These are phyloP conservation scores for Fraxinus cuspidata DNA, from an alignment of 257 asterid genomes.

Conservation along the genomic window DNA sequence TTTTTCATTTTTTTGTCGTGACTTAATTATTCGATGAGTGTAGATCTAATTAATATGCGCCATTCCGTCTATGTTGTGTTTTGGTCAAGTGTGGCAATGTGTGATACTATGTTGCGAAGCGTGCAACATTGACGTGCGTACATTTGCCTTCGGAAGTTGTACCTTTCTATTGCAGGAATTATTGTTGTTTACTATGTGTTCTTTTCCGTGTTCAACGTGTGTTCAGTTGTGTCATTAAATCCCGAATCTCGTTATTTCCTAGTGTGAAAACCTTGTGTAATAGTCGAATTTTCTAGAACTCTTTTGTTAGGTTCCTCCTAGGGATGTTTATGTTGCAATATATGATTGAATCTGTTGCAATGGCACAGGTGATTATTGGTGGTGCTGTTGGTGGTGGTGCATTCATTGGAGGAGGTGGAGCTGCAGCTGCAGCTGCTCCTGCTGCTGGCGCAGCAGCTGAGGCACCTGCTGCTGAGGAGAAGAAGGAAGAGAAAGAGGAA, in stretches of 20 bases:
- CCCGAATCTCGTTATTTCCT: background rate
- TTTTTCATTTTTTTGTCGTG: background rate
- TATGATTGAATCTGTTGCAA: background rate
- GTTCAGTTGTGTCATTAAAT: background rate
- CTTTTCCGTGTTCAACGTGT: background rate
- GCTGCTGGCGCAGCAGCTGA: conserved; percentile 65
- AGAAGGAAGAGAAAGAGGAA: conserved; percentile 71
- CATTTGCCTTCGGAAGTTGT: background rate
- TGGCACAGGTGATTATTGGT: conserved; percentile 70
- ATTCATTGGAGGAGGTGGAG: conserved; percentile 50
- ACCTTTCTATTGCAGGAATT: background rate
- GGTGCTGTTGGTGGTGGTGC: conserved; percentile 59
- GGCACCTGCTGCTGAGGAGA: conserved; percentile 62
- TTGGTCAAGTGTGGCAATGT: background rate
- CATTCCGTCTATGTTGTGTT: background rate
- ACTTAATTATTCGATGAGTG: too few relatives aligned
- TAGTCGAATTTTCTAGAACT: background rate
- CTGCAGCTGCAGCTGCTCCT: conserved; percentile 59
- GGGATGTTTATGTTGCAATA: background rate
- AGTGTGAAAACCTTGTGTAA: background rate
- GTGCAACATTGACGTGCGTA: background rate
- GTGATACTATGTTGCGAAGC: background rate
- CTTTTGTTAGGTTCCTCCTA: background rate
- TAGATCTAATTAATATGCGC: too few relatives aligned
- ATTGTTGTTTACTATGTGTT: background rate